phyloP scores from a whole-genome alignment of 179 eudicot genomes.

The Beta macrorhiza region DNA sequence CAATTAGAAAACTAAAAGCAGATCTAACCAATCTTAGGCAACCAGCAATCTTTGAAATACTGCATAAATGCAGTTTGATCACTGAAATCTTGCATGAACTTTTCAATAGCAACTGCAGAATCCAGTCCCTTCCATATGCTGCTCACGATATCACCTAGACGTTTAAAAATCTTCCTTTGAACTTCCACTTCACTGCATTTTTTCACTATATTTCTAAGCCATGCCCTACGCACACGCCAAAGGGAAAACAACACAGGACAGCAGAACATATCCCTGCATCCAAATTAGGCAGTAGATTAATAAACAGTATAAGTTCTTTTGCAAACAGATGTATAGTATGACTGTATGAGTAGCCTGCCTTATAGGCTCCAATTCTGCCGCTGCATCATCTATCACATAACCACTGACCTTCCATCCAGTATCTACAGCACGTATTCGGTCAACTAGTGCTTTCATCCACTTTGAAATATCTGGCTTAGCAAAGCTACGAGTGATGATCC shows the following conservation, averaged over 20 bases:
- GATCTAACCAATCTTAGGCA: constrained; percentile 79
- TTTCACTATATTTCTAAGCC: constrained; percentile 80
- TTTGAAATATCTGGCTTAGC: constrained; percentile 75
- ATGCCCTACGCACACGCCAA: constrained; percentile 95
- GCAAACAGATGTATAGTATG: constrained; percentile 7
- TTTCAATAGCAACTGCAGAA: constrained; percentile 46
- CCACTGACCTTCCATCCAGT: constrained; percentile 78
- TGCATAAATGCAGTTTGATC: constrained; percentile 76
- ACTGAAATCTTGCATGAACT: constrained; percentile 60
- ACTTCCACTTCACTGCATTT: constrained; percentile 56
- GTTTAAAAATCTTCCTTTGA: constrained; percentile 70
- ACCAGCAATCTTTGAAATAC: constrained; percentile 78
- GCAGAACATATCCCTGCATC: constrained; percentile 74
- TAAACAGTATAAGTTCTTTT: not conserved
- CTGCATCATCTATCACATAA: constrained; percentile 89
- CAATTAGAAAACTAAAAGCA: constrained; percentile 11
- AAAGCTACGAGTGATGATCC: constrained; percentile 83
- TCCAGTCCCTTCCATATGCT: constrained; percentile 67
- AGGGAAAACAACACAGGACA: constrained; percentile 79
- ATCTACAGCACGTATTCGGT: constrained; percentile 67
- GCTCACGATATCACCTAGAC: constrained; percentile 62
- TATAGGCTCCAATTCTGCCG: constrained; percentile 81
- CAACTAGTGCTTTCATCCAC: constrained; percentile 89
- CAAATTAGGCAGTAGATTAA: constrained; percentile 19
- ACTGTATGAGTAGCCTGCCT: constrained; percentile 50